Conservation (phyloP, 495 filamentous ascomycete species). For the Aspergillus avenaceus region DNA sequence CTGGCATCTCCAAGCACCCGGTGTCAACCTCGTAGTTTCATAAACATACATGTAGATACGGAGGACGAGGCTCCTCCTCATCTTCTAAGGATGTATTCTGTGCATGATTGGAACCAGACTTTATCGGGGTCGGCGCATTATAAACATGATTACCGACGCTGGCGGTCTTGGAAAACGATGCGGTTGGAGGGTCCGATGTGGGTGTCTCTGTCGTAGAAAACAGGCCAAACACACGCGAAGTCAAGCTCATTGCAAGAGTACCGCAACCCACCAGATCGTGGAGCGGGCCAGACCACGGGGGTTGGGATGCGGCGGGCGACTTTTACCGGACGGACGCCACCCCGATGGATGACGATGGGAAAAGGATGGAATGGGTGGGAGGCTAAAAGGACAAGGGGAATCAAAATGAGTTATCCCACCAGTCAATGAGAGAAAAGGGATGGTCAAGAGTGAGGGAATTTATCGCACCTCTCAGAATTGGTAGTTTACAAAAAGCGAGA, state of each 20-base stretch:
- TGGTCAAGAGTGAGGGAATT: constrained; percentile 9
- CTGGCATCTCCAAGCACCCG: too few species aligned
- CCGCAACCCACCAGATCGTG: constrained; percentile 30
- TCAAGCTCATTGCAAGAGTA: constrained; percentile 45
- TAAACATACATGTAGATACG: constrained; percentile 63
- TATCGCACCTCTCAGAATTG: constrained; percentile 9
- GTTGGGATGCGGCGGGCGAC: constrained; percentile 23
- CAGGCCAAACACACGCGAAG: constrained; percentile 41
- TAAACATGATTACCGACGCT: constrained; percentile 11
- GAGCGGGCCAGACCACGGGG: constrained; percentile 30
- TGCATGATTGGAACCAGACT: constrained; percentile 9
- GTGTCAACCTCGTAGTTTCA: too few species aligned
- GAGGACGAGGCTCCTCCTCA: constrained; percentile 53
- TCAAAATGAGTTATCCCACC: too few species aligned
- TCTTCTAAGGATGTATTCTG: constrained; percentile 22
- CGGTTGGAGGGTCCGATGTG: constrained; percentile 17
- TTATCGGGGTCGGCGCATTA: constrained; percentile 14
- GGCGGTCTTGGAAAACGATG: constrained; percentile 4
- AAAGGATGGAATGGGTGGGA: constrained; percentile 11
- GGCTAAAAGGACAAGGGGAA: constrained; percentile 20
- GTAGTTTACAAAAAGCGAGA: not conserved
- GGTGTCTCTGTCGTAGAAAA: constrained; percentile 37
- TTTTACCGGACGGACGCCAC: constrained; percentile 12
- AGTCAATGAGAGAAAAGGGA: constrained; percentile 15
- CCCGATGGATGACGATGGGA: constrained; percentile 2